These are phyloP conservation scores for Tremella yokohamensis DNA, from an alignment of 768 basidiomycete genomes.

Conservation along the genomic window DNA sequence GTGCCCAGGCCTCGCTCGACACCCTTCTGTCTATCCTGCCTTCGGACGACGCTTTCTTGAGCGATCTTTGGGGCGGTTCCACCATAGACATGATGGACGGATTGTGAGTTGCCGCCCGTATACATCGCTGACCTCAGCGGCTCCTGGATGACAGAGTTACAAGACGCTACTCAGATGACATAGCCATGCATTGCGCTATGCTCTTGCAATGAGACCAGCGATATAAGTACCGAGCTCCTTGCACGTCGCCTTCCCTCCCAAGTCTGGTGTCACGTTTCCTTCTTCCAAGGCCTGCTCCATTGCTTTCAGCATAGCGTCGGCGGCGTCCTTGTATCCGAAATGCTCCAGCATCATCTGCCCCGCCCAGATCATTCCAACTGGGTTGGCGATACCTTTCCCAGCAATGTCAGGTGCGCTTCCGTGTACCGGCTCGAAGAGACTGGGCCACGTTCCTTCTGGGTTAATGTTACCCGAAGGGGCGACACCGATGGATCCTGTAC, in stretches of 20 bases:
- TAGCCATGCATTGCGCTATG: too few relatives aligned
- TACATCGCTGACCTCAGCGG: neutral
- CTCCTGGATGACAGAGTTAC: neutral
- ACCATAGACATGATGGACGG: conserved; percentile 1
- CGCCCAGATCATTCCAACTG: conserved; percentile 60
- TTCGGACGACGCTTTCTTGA: neutral
- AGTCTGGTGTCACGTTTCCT: conserved; percentile 14
- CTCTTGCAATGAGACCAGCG: too few relatives aligned
- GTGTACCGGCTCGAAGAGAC: conserved; percentile 59
- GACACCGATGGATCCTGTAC: conserved; percentile 60
- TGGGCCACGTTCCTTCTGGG: conserved; percentile 53
- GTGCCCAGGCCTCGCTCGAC: neutral
- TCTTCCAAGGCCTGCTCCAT: conserved; percentile 21
- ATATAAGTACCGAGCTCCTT: conserved; percentile 12
- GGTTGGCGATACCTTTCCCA: conserved; percentile 58
- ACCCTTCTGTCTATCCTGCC: neutral
- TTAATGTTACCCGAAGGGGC: conserved; percentile 58
- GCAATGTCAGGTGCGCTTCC: conserved; percentile 61
- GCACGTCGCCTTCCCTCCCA: conserved; percentile 24
- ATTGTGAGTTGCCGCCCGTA: neutral
- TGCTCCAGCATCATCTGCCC: conserved; percentile 58
- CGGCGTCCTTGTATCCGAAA: conserved; percentile 53
- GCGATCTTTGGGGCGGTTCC: neutral
- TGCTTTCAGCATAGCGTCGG: conserved; percentile 24
- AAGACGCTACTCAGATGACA: too few relatives aligned